Percentiles rank a stretch among this genome's conserved stretches.
These are phyloP conservation scores for Tetraselmis striata DNA, from an alignment of 139 green algal species.

Conservation along the genomic window DNA sequence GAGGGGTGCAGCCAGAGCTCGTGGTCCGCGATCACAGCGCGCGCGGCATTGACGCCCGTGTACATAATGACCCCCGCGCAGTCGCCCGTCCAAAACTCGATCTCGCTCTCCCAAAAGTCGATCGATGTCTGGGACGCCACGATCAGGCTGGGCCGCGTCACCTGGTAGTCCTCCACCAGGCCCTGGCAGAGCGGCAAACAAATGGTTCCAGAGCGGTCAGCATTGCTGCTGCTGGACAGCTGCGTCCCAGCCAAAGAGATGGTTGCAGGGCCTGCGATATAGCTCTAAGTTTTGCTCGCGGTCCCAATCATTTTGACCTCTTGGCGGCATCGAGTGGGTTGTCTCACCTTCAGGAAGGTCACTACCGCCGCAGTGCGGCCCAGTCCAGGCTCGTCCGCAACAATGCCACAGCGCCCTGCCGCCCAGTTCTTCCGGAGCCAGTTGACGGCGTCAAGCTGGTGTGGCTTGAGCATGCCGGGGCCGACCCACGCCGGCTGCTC, in stretches of 20 bases:
- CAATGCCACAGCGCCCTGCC: slow-evolving; percentile 29
- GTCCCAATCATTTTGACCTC: no score
- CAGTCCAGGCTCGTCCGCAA: slow-evolving; percentile 69
- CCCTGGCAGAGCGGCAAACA: not conserved
- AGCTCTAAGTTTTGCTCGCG: no score
- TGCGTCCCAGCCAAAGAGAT: no score
- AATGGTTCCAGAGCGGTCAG: not conserved
- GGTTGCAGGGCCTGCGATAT: no score
- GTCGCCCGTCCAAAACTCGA: slow-evolving; percentile 31
- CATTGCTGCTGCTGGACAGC: no score
- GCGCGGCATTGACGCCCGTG: slow-evolving; percentile 36
- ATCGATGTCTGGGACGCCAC: slow-evolving; percentile 45
- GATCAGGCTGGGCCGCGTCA: slow-evolving; percentile 50
- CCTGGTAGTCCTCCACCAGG: slow-evolving; percentile 42
- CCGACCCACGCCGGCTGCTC: slow-evolving; percentile 31
- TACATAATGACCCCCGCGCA: slow-evolving; percentile 51
- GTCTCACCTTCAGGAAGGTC: slow-evolving; percentile 49
- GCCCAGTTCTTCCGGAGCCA: slow-evolving; percentile 62
- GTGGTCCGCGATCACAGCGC: slow-evolving; percentile 53
- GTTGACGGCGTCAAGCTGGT: slow-evolving; percentile 66
- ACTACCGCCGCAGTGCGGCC: slow-evolving; percentile 65
- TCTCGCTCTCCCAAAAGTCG: slow-evolving; percentile 59
- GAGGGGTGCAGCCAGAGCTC: slow-evolving; percentile 74
- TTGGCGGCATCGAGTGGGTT: no score
- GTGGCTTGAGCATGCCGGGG: slow-evolving; percentile 39